phyloP scores from a whole-genome alignment of 768 basidiomycete genomes.

The Pholiota conissans region DNA sequence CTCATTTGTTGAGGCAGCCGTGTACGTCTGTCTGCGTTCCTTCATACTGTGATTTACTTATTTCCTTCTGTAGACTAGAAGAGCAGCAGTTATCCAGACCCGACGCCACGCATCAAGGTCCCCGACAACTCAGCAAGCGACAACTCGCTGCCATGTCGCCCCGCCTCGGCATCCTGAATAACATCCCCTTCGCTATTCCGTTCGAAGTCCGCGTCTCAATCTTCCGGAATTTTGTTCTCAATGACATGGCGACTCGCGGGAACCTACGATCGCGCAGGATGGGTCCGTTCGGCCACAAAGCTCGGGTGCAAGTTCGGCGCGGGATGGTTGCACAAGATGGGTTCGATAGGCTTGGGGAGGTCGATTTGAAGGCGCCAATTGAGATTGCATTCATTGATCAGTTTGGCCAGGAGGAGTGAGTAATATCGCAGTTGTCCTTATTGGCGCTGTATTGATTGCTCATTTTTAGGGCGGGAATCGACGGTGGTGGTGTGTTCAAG shows the following conservation, averaged over 20 bases:
- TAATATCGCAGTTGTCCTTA: neutral
- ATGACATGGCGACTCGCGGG: conserved; percentile 19
- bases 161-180: conserved; percentile 87
- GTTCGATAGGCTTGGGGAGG: conserved; percentile 78
- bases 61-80: conserved; percentile 6
- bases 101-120: neutral
- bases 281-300: conserved; percentile 23
- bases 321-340: conserved; percentile 86
- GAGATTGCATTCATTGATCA: conserved; percentile 93
- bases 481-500: conserved; percentile 97
- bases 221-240: conserved; percentile 77
- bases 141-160: conserved; percentile 78
- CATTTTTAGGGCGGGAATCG: conserved; percentile 76
- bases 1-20: conserved; percentile 83
- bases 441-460: neutral
- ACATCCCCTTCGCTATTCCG: conserved; percentile 94
- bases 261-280: conserved; percentile 16
- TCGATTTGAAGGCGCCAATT: conserved; percentile 78
- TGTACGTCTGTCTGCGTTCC: conserved; percentile 43
- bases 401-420: conserved; percentile 80
- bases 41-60: neutral
- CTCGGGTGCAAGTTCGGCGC: conserved; percentile 62
- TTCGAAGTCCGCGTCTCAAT: conserved; percentile 90
- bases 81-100: conserved; percentile 14
- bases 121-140: conserved; percentile 53